Evolutionary conservation across 2,329 filamentous ascomycete species (phyloP), one percentile per base, ranked within the genome.

Genomic region (Trichophyton benhamiae): DNA sequence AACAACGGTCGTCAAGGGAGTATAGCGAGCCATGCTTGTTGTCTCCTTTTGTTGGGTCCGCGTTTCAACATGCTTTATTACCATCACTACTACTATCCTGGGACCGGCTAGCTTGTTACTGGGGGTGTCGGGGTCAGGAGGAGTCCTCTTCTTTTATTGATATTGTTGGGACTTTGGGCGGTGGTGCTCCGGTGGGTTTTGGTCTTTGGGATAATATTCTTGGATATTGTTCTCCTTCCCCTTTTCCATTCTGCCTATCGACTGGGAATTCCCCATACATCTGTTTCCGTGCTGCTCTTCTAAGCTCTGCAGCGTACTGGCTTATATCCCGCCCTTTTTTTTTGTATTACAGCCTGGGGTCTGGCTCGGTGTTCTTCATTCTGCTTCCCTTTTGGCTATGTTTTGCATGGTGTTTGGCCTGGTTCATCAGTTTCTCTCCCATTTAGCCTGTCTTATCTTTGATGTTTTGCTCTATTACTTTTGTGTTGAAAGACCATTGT

Each of bases 1-100:
- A 72, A 99, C 94, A 55, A 87, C 92, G 66, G 91, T 95, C 69
- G 94, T 97, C 78, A 91, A 88, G 77, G 91, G 91, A 65, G 87
- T 95, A 74, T 96, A 83, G 70, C 38, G 22, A 22, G 41, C n/a
- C n/a, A 17, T 44, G 11, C n/a, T 20, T 44, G 13, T 42, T n/a
- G n/a, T 44, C 41, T 20, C n/a, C n/a, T 15, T 44, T 38, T 38
- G 33, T 38, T 38, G 33, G 1, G 8, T 38, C 33, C 33, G 33
- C 2, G 13, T 38, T 38, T 38, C 33, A 13, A 13, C 33, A 38
- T 38, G 33, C 41, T 44, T 17, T 44, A 20, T 44, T 44, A n/a
- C 20, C 41, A n/a, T 44, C 27, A 44, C 11, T 13, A 13, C 33
- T n/a, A 36, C 11, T 36, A 13, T 9, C 41, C 41, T 44, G 41